Percentiles rank a stretch among this genome's conserved stretches.
Conservation (phyloP, 257 asterid species). For the Scutellaria barbata region DNA sequence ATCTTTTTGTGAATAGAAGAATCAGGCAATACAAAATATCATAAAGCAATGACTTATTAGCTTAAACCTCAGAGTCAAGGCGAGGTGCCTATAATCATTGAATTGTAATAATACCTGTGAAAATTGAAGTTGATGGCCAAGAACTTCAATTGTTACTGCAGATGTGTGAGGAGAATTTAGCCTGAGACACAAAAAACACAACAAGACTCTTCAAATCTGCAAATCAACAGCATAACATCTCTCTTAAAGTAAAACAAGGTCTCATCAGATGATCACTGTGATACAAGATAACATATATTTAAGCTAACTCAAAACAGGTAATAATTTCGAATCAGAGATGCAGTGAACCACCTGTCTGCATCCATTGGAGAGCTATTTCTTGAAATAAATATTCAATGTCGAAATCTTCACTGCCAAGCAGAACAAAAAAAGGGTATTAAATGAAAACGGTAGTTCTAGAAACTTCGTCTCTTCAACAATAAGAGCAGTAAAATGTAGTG, state of each 20-base stretch:
- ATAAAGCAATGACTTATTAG: constrained; percentile 7
- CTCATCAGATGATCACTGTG: too few species aligned
- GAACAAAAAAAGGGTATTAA: neutral
- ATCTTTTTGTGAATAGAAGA: neutral
- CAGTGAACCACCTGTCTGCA: constrained; percentile 48
- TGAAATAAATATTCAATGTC: constrained; percentile 25
- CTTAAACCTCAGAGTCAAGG: neutral
- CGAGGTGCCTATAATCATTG: constrained; percentile 11
- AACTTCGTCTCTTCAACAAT: constrained; percentile 10
- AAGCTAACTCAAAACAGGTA: neutral
- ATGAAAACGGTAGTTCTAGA: neutral
- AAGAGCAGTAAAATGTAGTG: neutral
- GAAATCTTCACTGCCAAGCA: constrained; percentile 37
- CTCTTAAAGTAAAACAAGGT: too few species aligned
- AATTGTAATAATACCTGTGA: constrained; percentile 67
- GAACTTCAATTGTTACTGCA: constrained; percentile 72
- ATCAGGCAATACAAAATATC: neutral
- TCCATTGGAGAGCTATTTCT: constrained; percentile 43
- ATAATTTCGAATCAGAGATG: neutral
- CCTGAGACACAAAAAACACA: constrained; percentile 45
- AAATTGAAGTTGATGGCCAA: constrained; percentile 91
- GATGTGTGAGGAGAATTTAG: constrained; percentile 88
- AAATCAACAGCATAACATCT: too few species aligned
- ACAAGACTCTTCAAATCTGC: neutral
- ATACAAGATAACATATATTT: too few species aligned